Percentiles rank a stretch among this genome's conserved stretches.
These are phyloP conservation scores for Hymenoscyphus fructigenus DNA, from an alignment of 2,329 filamentous ascomycete species.

Conservation along the genomic window DNA sequence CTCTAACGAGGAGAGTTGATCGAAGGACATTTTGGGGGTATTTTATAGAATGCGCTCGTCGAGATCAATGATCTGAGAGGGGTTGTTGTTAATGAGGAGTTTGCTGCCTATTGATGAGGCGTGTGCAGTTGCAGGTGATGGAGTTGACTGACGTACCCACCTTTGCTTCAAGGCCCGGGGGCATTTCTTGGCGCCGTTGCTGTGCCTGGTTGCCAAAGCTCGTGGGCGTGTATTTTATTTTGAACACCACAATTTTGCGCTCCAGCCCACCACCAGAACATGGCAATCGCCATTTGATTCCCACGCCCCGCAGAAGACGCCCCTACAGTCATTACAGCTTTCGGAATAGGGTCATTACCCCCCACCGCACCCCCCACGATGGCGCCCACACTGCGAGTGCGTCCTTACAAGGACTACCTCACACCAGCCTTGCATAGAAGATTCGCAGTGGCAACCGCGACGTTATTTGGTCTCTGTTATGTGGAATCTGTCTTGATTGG, in stretches of 20 bases:
- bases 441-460: constrained; percentile 74
- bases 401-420: constrained; percentile 67
- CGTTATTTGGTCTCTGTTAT: constrained; percentile 72
- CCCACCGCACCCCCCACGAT: constrained; percentile 22
- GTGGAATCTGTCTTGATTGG: constrained; percentile 68
- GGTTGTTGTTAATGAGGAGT: constrained; percentile 16
- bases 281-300: constrained; percentile 7
- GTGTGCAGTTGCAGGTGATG: constrained; percentile 14
- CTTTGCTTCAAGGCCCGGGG: background rate
- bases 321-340: constrained; percentile 23
- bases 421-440: constrained; percentile 84
- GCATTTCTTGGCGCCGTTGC: constrained; percentile 14
- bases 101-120: constrained; percentile 25
- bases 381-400: constrained; percentile 36
- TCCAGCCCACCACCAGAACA: constrained; percentile 24
- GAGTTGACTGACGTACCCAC: constrained; percentile 28
- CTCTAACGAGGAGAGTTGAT: constrained; percentile 81
- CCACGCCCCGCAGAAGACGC: background rate
- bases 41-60: constrained; percentile 3
- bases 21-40: constrained; percentile 74
- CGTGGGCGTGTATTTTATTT: constrained; percentile 26
- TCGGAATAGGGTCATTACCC: background rate
- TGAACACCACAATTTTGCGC: constrained; percentile 24
- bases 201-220: constrained; percentile 12
- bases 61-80: background rate